Evolutionary conservation across 805 yeast species (phyloP).

Genomic region (Kodamaea leandrae): DNA sequence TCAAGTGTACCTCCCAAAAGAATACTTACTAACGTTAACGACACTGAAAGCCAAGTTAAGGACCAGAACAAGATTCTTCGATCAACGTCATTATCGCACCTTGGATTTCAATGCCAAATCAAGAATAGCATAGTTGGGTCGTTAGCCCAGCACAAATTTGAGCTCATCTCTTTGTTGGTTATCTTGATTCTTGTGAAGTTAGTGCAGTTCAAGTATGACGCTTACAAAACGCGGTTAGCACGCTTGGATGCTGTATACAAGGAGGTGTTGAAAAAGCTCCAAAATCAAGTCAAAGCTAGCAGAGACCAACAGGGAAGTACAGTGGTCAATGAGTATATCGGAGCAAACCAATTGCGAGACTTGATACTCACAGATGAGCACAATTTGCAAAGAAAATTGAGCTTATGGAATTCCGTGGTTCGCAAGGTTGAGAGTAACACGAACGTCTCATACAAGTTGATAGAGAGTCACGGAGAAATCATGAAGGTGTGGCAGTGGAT

Average conservation of each 20-base stretch:
- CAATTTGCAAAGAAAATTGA: slow-evolving; percentile 31
- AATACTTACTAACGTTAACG: slow-evolving; percentile 30
- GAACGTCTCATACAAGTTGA: slow-evolving; percentile 57
- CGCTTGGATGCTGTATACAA: slow-evolving; percentile 45
- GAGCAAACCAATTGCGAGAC: slow-evolving; percentile 72
- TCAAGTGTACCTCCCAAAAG: slow-evolving; percentile 13
- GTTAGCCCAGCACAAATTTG: slow-evolving; percentile 23
- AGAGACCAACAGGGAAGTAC: slow-evolving; percentile 21
- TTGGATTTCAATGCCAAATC: slow-evolving; percentile 55
- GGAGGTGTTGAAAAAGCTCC: slow-evolving; percentile 50
- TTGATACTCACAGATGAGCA: slow-evolving; percentile 47
- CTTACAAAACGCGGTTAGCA: slow-evolving; percentile 35
- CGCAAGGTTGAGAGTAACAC: slow-evolving; percentile 60
- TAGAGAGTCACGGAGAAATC: slow-evolving; percentile 84
- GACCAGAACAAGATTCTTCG: slow-evolving; percentile 58
- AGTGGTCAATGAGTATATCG: slow-evolving; percentile 48
- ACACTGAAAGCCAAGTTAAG: slow-evolving; percentile 37
- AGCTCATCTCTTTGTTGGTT: slow-evolving; percentile 15
- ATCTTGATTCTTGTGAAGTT: slow-evolving; percentile 21
- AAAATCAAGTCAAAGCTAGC: slow-evolving; percentile 37
- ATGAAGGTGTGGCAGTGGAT: slow-evolving; percentile 89
- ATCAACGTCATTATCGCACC: slow-evolving; percentile 66
- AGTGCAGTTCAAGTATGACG: slow-evolving; percentile 34
- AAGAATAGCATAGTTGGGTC: slow-evolving; percentile 49
- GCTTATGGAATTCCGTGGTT: slow-evolving; percentile 59